Evolutionary conservation across 768 basidiomycete genomes (phyloP).

Genomic region (Amanita rimosa): DNA sequence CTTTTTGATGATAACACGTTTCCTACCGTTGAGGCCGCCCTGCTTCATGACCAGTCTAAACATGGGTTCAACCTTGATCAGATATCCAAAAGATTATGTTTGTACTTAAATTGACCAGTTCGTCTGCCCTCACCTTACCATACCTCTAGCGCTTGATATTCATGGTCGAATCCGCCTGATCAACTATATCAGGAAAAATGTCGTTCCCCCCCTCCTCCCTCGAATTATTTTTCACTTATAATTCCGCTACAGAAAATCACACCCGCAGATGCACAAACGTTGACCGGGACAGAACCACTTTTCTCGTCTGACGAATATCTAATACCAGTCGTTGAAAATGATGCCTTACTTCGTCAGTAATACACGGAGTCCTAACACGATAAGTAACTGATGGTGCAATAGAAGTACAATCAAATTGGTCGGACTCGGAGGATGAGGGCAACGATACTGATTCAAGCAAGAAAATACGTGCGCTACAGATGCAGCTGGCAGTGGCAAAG

Average conservation of each 20-base stretch:
- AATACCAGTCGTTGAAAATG: conserved; percentile 72
- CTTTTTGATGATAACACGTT: conserved; percentile 65
- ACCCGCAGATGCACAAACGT: conserved; percentile 26
- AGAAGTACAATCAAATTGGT: conserved; percentile 4
- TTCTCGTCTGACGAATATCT: conserved; percentile 73
- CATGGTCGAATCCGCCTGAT: conserved; percentile 73
- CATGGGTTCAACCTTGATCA: conserved; percentile 56
- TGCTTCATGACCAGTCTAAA: conserved; percentile 46
- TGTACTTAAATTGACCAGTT: conserved; percentile 14
- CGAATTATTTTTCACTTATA: not conserved
- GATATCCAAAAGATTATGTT: conserved; percentile 42
- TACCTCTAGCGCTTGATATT: conserved; percentile 53
- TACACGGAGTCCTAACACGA: not conserved
- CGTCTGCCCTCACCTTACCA: not conserved
- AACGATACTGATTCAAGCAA: conserved; percentile 20
- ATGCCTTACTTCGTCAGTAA: conserved; percentile 77
- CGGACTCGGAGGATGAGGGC: conserved; percentile 58
- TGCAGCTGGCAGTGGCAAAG: conserved; percentile 46
- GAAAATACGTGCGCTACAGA: conserved; percentile 50
- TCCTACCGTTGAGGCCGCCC: conserved; percentile 43
- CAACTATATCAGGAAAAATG: conserved; percentile 79
- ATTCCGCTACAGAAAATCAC: conserved; percentile 37
- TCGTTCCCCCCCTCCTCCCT: conserved; percentile 17
- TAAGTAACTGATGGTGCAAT: not conserved
- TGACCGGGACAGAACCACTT: conserved; percentile 51